A percentile compares a stretch with the other conserved stretches of the same genome.
Evolutionary conservation across 2,329 filamentous ascomycete genomes (phyloP).

Genomic region (Colletotrichum sp.): DNA sequence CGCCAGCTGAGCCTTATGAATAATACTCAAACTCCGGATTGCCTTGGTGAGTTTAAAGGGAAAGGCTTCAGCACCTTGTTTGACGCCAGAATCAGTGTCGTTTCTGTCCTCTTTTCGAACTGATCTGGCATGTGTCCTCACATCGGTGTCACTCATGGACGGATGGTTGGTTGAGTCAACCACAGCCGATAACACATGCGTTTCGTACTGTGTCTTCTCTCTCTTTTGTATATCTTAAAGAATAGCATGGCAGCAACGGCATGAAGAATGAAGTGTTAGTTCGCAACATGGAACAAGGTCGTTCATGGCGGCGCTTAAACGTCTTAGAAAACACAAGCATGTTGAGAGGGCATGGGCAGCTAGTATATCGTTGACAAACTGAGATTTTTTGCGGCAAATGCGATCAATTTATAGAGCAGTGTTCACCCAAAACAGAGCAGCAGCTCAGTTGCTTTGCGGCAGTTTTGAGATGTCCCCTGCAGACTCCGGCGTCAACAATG

Average conservation of each 20-base stretch:
- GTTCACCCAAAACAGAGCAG: too few species aligned
- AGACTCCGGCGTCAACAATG: too few species aligned
- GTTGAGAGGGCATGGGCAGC: accelerated
- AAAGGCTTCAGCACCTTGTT: neutral
- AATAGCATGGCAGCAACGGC: too few species aligned
- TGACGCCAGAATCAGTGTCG: neutral
- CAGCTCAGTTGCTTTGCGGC: too few species aligned
- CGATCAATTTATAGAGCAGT: neutral
- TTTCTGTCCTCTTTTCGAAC: neutral
- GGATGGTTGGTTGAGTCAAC: neutral
- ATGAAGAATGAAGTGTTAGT: accelerated
- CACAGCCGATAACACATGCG: accelerated
- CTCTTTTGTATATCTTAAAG: too few species aligned
- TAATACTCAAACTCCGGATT: too few species aligned
- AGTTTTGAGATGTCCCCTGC: too few species aligned
- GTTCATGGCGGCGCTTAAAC: neutral
- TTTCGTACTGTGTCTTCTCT: too few species aligned
- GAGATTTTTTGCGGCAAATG: neutral
- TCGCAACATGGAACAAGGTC: neutral
- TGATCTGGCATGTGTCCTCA: neutral
- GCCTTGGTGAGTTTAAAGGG: too few species aligned
- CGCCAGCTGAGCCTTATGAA: too few species aligned
- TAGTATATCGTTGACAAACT: neutral
- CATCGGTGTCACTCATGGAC: neutral
- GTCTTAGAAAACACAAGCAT: neutral